phyloP scores from a whole-genome alignment of 257 asterid genomes.

The Nicotiana paniculata region DNA sequence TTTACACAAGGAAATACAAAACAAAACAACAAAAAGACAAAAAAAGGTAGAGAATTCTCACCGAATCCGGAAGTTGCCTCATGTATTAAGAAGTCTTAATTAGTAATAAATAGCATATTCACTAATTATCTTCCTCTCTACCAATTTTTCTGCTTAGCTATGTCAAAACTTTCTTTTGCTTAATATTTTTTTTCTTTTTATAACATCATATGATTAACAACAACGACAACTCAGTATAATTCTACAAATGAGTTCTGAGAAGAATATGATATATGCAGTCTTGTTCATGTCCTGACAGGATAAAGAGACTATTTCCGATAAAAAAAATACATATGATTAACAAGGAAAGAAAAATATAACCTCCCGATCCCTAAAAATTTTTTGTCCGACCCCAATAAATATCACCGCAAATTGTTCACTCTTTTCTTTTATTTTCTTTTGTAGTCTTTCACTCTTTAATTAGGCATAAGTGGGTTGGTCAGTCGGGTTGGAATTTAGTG shows the following conservation, averaged over 20 bases:
- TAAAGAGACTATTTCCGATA: too few relatives aligned
- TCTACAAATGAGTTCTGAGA: too few relatives aligned
- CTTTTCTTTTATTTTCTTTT: neutral
- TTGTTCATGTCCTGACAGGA: too few relatives aligned
- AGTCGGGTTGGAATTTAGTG: constrained; percentile 1
- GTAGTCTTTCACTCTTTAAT: neutral
- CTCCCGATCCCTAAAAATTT: too few relatives aligned
- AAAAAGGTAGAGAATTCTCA: neutral
- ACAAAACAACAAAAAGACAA: neutral
- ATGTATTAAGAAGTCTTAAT: neutral
- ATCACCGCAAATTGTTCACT: neutral
- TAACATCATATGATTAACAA: too few relatives aligned
- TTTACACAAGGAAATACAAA: neutral
- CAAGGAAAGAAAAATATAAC: too few relatives aligned
- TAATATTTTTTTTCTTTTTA: neutral
- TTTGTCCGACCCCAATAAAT: too few relatives aligned
- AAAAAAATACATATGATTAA: too few relatives aligned
- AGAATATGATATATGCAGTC: too few relatives aligned
- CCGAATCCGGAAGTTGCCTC: neutral
- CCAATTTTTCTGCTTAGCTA: neutral
- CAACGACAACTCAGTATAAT: too few relatives aligned
- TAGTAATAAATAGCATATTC: neutral
- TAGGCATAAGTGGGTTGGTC: neutral
- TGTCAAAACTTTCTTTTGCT: neutral
- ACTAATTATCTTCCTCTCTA: neutral